Percentiles rank a stretch among this genome's conserved stretches.
Evolutionary conservation across 1,284 basidiomycete species (phyloP).

Genomic region (Termitomyces sp.): DNA sequence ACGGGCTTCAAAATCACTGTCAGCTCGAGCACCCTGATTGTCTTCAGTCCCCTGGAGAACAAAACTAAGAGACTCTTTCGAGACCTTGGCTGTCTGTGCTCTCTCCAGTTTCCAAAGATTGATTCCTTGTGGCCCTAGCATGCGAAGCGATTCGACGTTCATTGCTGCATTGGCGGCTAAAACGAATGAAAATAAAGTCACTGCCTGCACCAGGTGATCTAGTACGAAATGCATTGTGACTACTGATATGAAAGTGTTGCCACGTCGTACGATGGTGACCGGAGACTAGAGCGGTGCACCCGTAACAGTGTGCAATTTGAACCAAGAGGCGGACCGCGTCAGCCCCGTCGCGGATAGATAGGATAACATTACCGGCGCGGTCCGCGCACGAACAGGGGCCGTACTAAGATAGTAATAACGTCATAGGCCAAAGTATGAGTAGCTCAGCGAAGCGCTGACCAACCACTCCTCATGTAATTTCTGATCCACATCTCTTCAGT

Average conservation of each 20-base stretch:
- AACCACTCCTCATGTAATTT: too few relatives aligned
- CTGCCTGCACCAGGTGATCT: slow-evolving; percentile 1
- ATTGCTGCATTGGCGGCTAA: slow-evolving; percentile 5
- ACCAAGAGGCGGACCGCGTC: too few relatives aligned
- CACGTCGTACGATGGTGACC: not conserved
- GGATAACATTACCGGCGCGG: too few relatives aligned
- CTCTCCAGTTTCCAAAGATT: slow-evolving; percentile 41
- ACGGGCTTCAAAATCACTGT: slow-evolving; percentile 44
- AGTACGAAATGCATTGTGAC: slow-evolving; percentile 7
- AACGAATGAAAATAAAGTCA: slow-evolving; percentile 5
- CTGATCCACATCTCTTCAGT: too few relatives aligned
- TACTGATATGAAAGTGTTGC: not conserved
- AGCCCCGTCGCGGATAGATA: too few relatives aligned
- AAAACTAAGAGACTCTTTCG: slow-evolving; percentile 15
- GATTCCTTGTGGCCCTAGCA: slow-evolving; percentile 42
- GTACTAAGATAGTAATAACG: too few relatives aligned
- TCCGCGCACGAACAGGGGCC: too few relatives aligned
- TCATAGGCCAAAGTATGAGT: too few relatives aligned
- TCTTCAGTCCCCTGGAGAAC: slow-evolving; percentile 24
- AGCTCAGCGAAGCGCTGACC: too few relatives aligned
- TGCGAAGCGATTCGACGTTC: slow-evolving; percentile 16
- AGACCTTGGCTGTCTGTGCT: slow-evolving; percentile 13
- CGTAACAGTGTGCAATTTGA: too few relatives aligned
- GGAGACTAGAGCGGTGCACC: too few relatives aligned
- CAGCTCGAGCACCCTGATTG: slow-evolving; percentile 8